phyloP scores from a whole-genome alignment of 208 protist species.

The Trichomonas vaginalis region DNA sequence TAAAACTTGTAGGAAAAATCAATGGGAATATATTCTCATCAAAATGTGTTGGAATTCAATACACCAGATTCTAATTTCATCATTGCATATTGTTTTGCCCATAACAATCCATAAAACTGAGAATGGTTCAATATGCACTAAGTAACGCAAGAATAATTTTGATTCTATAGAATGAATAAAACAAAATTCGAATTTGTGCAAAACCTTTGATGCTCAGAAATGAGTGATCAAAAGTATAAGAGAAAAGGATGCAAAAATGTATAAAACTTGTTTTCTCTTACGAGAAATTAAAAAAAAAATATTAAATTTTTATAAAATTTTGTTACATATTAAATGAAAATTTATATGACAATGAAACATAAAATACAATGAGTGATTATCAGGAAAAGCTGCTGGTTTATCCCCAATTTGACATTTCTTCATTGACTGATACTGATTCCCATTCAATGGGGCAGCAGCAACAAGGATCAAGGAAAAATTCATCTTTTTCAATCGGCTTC shows the following conservation, averaged over 20 bases:
- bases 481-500: neutral
- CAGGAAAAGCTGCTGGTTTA: neutral
- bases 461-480: neutral
- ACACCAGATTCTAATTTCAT: too few relatives aligned
- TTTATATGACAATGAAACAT: neutral
- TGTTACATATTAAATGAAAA: neutral
- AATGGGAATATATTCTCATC: too few relatives aligned
- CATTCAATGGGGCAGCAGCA: neutral
- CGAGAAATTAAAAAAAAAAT: neutral
- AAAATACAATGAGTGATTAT: neutral
- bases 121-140: too few relatives aligned
- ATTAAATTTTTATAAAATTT: neutral
- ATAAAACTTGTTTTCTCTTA: neutral
- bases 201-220: too few relatives aligned
- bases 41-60: too few relatives aligned
- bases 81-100: too few relatives aligned
- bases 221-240: too few relatives aligned
- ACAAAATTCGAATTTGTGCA: too few relatives aligned
- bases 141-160: too few relatives aligned
- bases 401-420: neutral
- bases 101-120: too few relatives aligned
- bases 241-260: neutral
- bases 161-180: too few relatives aligned
- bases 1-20: too few relatives aligned
- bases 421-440: neutral